phyloP scores from a whole-genome alignment of 2,329 filamentous ascomycete genomes.

The Phaeophleospora eucalypticola region DNA sequence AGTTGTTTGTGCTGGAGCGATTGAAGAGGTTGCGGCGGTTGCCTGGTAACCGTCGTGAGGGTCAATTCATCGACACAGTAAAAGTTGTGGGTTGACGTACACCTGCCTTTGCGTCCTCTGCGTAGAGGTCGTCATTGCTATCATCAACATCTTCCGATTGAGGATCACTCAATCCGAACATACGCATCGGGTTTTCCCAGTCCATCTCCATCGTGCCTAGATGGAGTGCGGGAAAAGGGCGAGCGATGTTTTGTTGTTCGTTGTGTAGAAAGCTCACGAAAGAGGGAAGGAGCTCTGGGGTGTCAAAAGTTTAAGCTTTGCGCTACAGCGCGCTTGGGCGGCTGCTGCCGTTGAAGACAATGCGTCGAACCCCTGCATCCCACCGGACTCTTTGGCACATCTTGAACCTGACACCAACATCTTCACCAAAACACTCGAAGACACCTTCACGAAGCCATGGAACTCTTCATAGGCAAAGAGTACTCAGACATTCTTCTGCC shows the following conservation, averaged over 20 bases:
- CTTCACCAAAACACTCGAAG: too few relatives aligned
- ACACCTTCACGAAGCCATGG: too few relatives aligned
- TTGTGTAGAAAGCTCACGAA: neutral
- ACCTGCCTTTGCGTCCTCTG: slow-evolving; percentile 14
- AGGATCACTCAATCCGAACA: slow-evolving; percentile 11
- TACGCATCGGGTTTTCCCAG: slow-evolving; percentile 19
- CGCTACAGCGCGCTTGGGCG: too few relatives aligned
- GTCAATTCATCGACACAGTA: slow-evolving; percentile 18
- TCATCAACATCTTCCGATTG: slow-evolving; percentile 18
- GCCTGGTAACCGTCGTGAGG: slow-evolving; percentile 12
- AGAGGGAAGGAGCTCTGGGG: too few relatives aligned
- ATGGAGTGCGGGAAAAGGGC: neutral
- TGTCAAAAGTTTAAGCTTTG: too few relatives aligned
- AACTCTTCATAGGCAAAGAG: too few relatives aligned
- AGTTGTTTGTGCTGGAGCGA: slow-evolving; percentile 3
- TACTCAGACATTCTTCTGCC: too few relatives aligned
- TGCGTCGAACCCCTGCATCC: too few relatives aligned
- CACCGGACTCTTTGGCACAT: too few relatives aligned
- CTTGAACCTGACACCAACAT: too few relatives aligned
- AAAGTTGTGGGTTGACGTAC: slow-evolving; percentile 11
- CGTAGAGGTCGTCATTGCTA: slow-evolving; percentile 22
- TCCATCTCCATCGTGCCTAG: slow-evolving; percentile 13
- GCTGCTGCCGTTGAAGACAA: too few relatives aligned
- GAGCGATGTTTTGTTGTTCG: neutral
- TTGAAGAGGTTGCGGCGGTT: neutral